These are phyloP conservation scores for Lentinula detonsa DNA, from an alignment of 768 basidiomycete species.

Conservation along the genomic window DNA sequence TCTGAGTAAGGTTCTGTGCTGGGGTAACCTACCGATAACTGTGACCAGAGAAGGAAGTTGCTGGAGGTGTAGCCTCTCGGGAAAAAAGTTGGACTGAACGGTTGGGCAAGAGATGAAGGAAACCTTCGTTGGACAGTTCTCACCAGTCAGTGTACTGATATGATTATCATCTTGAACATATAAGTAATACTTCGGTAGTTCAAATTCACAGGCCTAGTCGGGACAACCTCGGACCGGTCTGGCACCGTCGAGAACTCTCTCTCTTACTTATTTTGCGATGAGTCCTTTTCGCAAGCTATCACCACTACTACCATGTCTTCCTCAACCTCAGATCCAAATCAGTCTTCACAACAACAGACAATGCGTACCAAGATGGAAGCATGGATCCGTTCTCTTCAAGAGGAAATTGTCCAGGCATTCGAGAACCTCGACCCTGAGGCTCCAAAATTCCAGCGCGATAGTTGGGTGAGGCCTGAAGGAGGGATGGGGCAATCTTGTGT, in stretches of 20 bases:
- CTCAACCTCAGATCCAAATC: neutral
- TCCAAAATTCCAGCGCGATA: constrained; percentile 73
- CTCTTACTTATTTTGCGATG: neutral
- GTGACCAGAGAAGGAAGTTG: too few relatives aligned
- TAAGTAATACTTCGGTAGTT: too few relatives aligned
- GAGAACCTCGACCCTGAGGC: constrained; percentile 74
- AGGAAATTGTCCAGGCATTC: constrained; percentile 68
- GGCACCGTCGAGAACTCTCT: neutral
- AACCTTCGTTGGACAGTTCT: too few relatives aligned
- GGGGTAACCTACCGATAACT: too few relatives aligned
- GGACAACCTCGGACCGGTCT: neutral
- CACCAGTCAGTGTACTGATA: too few relatives aligned
- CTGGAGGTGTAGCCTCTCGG: too few relatives aligned
- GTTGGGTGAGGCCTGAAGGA: constrained; percentile 68
- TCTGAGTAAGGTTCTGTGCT: too few relatives aligned
- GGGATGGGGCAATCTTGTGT: constrained; percentile 82
- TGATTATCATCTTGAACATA: too few relatives aligned
- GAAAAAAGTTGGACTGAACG: too few relatives aligned
- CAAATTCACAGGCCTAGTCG: neutral
- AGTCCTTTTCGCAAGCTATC: neutral
- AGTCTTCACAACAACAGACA: constrained; percentile 15
- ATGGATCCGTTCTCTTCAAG: constrained; percentile 74
- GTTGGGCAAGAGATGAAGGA: too few relatives aligned
- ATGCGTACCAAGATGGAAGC: constrained; percentile 79
- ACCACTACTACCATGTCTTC: constrained; percentile 12